Evolutionary conservation across 2,329 filamentous ascomycete genomes (phyloP).

Genomic region (Xenosphaeropsis pyriputrescens): DNA sequence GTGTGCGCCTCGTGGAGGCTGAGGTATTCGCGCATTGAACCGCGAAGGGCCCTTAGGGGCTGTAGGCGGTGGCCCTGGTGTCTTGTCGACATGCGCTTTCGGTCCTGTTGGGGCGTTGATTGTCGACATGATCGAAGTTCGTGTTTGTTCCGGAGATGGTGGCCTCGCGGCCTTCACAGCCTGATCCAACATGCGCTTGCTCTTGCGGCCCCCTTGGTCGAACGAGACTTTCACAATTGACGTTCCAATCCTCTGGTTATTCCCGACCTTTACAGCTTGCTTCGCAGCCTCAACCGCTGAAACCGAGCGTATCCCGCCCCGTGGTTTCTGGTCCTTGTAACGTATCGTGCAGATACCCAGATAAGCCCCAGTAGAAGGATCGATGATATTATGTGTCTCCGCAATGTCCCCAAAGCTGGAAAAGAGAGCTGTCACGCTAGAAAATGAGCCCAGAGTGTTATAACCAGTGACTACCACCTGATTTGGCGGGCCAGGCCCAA

Average conservation of each 20-base stretch:
- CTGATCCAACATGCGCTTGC: constrained; percentile 62
- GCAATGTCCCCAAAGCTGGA: constrained; percentile 75
- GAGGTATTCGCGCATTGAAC: neutral
- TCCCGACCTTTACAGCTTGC: constrained; percentile 61
- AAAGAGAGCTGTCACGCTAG: constrained; percentile 63
- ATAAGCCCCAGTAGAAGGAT: constrained; percentile 87
- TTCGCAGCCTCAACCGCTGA: constrained; percentile 71
- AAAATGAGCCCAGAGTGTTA: constrained; percentile 73
- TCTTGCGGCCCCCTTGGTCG: constrained; percentile 77
- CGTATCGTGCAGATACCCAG: constrained; percentile 86
- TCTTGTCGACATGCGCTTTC: constrained; percentile 24
- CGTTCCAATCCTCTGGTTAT: constrained; percentile 67
- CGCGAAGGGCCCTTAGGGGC: constrained; percentile 65
- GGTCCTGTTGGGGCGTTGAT: constrained; percentile 17
- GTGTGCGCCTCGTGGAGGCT: too few species aligned
- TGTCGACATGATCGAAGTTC: constrained; percentile 1
- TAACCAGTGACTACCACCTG: constrained; percentile 95
- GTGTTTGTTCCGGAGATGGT: neutral
- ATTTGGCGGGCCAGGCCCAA: constrained; percentile 77
- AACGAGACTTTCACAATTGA: constrained; percentile 69
- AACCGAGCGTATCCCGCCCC: constrained; percentile 26
- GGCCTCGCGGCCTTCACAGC: constrained; percentile 51
- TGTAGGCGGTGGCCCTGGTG: constrained; percentile 58
- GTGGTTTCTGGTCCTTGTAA: constrained; percentile 56
- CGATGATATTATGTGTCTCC: constrained; percentile 84